Base-by-base conservation (phyloP, 306 rosid genomes). In the Styphnolobium japonicum region DNA sequence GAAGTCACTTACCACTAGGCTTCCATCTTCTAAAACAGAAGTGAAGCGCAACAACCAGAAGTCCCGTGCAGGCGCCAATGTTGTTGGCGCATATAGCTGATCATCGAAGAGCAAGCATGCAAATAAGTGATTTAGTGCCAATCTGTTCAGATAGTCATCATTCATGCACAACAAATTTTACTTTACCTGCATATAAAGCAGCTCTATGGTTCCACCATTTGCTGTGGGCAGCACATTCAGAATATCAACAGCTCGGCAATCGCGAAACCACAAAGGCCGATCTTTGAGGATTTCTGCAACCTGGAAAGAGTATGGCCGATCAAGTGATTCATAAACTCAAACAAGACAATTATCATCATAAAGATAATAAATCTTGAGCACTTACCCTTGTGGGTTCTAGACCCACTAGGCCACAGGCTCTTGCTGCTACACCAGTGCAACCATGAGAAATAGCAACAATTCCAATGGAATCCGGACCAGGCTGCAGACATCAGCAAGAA, bases 401-500 rank as follows among this genome's bases (percentile, higher is more conserved):
- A 87, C 99, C 98, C 90, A 96, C 99, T 84, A 96, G 90, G 88
- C 99, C 99, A 42, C 98, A 96, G 78, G 99, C 99, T 66, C 99
- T 93, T 86, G 99, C 98, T 87, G 99, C 99, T 90, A 93, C 99
- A 75, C 99, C 99, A 88, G 96, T 69, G 92, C 98, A 93, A 93
- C 98, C 99, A 90, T 96, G 98, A 88, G 97, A 96, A 88, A 96
- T 96, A 90, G 99, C 98, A 83, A 93, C 97, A 92, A 96, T 96
- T 96, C 99, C 99, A 91, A 96, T 96, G 92, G 99, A 96, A 96
- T 96, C 99, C 99, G 99, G 99, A 96, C 99, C 98, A 96, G 99
- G 99, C 99, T 96, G 80, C 14, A 10, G 70, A 82, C 55, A 78
- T 46, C 58, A 85, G 46, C 57, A 65, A 80, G 48, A 76, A 16